A percentile compares a stretch with the other conserved stretches of the same genome.
phyloP scores from a whole-genome alignment of 2,329 filamentous ascomycete genomes.

The Corynespora cassiicola region DNA sequence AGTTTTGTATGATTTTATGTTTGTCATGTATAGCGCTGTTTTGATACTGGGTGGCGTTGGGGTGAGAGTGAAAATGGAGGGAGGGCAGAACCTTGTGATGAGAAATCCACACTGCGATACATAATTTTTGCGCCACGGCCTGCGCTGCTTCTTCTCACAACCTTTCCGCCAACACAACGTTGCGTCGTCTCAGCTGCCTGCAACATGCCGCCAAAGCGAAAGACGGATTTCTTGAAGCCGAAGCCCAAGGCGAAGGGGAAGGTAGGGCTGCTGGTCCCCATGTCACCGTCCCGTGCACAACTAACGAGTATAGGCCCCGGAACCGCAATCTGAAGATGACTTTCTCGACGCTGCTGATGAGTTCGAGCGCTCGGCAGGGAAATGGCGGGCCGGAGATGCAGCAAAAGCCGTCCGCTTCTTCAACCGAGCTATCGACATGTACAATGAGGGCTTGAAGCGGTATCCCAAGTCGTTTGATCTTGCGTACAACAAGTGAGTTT shows the following conservation, averaged over 20 bases:
- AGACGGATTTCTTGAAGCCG: slow-evolving; percentile 37
- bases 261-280: slow-evolving; percentile 4
- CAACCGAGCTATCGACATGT: slow-evolving; percentile 69
- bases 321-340: slow-evolving; percentile 69
- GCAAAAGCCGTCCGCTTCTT: slow-evolving; percentile 69
- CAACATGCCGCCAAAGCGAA: slow-evolving; percentile 39
- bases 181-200: too few species aligned
- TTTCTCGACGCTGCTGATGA: slow-evolving; percentile 72
- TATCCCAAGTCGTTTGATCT: slow-evolving; percentile 72
- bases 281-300: slow-evolving; percentile 4
- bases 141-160: slow-evolving; percentile 1
- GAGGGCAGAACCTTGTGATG: slow-evolving; percentile 4
- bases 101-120: slow-evolving; percentile 6
- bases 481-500: slow-evolving; percentile 73
- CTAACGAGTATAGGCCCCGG: slow-evolving; percentile 42
- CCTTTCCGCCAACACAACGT: slow-evolving; percentile 3
- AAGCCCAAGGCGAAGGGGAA: slow-evolving; percentile 37
- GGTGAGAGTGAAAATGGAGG: slow-evolving; percentile 3
- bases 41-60: too few species aligned
- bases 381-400: slow-evolving; percentile 75
- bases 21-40: too few species aligned
- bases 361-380: slow-evolving; percentile 74
- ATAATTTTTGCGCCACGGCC: background rate
- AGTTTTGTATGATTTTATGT: too few species aligned
- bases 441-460: slow-evolving; percentile 67